Conservation (phyloP, 169 alveolate species). For the Plasmodium adleri region DNA sequence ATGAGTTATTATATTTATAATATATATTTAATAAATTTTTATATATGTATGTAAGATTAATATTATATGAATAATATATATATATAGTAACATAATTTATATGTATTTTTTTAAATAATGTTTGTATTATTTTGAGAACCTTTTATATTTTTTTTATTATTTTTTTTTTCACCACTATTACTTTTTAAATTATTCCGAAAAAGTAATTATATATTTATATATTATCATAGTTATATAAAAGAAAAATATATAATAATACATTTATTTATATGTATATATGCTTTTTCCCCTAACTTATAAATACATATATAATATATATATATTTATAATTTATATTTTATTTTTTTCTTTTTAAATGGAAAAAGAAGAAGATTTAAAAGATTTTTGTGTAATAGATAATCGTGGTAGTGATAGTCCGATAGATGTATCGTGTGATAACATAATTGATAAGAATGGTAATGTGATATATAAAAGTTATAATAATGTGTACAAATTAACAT, state of each 20-base stretch:
- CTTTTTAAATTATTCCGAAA: not conserved
- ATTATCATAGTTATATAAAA: not conserved
- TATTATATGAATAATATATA: not conserved
- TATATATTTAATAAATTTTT: too few relatives aligned
- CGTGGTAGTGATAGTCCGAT: slow-evolving; percentile 16
- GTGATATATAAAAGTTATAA: slow-evolving; percentile 48
- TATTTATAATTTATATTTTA: not conserved
- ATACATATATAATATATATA: too few relatives aligned
- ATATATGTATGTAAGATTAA: too few relatives aligned
- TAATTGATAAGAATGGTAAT: slow-evolving; percentile 67
- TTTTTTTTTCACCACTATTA: not conserved
- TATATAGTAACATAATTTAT: not conserved
- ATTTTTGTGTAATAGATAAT: slow-evolving; percentile 24
- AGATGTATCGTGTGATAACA: slow-evolving; percentile 35
- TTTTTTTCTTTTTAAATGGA: slow-evolving; percentile 24
- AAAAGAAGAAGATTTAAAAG: slow-evolving; percentile 22
- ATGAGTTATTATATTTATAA: too few relatives aligned
- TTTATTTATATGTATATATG: slow-evolving; percentile 7
- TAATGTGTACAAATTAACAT: slow-evolving; percentile 37
- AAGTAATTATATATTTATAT: not conserved
- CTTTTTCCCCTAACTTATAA: not conserved
- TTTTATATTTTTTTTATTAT: not conserved
- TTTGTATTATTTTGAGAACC: too few relatives aligned
- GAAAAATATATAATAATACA: not conserved
- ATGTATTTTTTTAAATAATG: too few relatives aligned